Percentiles rank a stretch among this genome's conserved stretches.
Conservation (phyloP, 164 flowering plant species). For the Liquidambar formosana region DNA sequence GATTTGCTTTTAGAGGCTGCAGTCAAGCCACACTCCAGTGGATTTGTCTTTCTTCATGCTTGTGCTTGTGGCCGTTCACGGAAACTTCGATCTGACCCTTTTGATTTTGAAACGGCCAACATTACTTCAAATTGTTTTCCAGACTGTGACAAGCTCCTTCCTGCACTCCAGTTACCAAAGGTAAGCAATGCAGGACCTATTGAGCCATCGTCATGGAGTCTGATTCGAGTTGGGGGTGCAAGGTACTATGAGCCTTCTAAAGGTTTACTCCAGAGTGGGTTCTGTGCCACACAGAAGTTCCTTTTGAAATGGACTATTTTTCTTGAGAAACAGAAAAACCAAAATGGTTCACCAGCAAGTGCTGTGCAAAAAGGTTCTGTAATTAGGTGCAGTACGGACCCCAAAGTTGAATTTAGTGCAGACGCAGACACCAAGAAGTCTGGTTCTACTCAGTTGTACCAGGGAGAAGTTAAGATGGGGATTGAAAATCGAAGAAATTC, state of each 20-base stretch:
- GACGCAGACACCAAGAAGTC: slow-evolving; percentile 29
- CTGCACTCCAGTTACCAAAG: slow-evolving; percentile 56
- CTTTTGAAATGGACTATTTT: slow-evolving; percentile 65
- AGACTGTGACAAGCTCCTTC: slow-evolving; percentile 76
- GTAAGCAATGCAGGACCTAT: slow-evolving; percentile 41
- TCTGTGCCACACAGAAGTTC: slow-evolving; percentile 59
- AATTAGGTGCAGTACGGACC: slow-evolving; percentile 20
- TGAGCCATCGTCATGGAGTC: slow-evolving; percentile 67
- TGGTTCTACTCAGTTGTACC: slow-evolving; percentile 19
- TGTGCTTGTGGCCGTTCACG: slow-evolving; percentile 96
- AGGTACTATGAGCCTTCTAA: slow-evolving; percentile 81
- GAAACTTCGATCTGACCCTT: slow-evolving; percentile 69
- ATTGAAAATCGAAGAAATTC: slow-evolving; percentile 26
- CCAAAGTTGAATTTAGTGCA: slow-evolving; percentile 23
- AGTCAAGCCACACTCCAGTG: slow-evolving; percentile 74
- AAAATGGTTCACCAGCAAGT: slow-evolving; percentile 24
- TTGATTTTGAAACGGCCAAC: slow-evolving; percentile 87
- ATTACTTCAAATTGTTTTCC: slow-evolving; percentile 44
- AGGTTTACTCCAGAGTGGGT: slow-evolving; percentile 90
- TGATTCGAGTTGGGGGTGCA: slow-evolving; percentile 74
- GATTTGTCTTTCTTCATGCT: slow-evolving; percentile 88
- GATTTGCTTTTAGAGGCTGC: slow-evolving; percentile 26
- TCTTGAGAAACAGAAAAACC: slow-evolving; percentile 37
- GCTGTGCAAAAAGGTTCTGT: slow-evolving; percentile 29
- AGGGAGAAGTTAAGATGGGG: slow-evolving; percentile 25